Conservation (phyloP, 1,139 yeast species). For the Yamadazyma conglobata region DNA sequence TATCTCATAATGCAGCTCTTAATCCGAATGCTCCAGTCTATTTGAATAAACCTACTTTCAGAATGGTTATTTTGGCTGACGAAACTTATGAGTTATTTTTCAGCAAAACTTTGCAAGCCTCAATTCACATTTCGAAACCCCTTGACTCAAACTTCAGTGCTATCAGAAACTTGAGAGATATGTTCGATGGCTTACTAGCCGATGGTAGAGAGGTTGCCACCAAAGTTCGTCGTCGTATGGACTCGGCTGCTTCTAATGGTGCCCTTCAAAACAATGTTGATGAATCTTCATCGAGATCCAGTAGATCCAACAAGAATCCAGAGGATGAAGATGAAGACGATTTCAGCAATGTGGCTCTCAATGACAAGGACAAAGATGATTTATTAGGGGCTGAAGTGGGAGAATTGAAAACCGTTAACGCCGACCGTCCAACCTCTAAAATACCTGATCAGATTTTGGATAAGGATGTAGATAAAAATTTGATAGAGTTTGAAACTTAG, state of each 20-base stretch:
- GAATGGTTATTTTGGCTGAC: slow-evolving; percentile 93
- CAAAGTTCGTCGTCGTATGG: slow-evolving; percentile 84
- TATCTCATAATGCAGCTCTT: slow-evolving; percentile 67
- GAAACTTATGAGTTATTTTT: slow-evolving; percentile 88
- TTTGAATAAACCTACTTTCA: slow-evolving; percentile 80
- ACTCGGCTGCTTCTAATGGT: slow-evolving; percentile 47
- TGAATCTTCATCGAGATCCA: too few species aligned
- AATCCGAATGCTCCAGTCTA: slow-evolving; percentile 76
- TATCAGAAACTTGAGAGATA: slow-evolving; percentile 69
- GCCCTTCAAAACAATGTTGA: too few species aligned
- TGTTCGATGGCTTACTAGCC: slow-evolving; percentile 87
- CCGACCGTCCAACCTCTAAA: slow-evolving; percentile 20
- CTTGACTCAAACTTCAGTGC: slow-evolving; percentile 41
- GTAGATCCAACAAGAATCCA: slow-evolving; percentile 10
- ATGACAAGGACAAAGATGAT: slow-evolving; percentile 46
- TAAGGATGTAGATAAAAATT: slow-evolving; percentile 5
- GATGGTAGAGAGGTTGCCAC: slow-evolving; percentile 90
- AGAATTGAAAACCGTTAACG: slow-evolving; percentile 22
- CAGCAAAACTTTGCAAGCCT: slow-evolving; percentile 57
- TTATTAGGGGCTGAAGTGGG: slow-evolving; percentile 44
- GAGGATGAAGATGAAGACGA: slow-evolving; percentile 48
- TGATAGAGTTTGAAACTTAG: too few species aligned
- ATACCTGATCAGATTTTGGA: slow-evolving; percentile 6
- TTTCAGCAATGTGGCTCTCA: slow-evolving; percentile 44
- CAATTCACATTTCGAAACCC: slow-evolving; percentile 65